Evolutionary conservation across 352 stramenopile genomes (phyloP), one percentile per base, ranked within the genome.

Genomic region (Globisporangium okanoganense): DNA sequence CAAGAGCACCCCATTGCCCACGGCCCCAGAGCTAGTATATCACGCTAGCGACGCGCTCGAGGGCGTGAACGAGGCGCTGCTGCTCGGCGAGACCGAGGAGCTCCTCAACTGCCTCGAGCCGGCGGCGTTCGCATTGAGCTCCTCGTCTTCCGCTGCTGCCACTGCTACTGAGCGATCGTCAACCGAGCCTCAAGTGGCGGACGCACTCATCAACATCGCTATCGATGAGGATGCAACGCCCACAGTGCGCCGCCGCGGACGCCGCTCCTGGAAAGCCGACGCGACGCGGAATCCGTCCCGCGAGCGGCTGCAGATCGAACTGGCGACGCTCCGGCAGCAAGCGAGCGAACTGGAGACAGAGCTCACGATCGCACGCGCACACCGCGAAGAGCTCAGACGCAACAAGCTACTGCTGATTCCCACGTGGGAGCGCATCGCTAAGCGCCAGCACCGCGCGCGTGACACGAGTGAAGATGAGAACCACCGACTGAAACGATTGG

Each of bases 31-130:
- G 12, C 22, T 12, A 20, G n/a, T 6, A 3, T 20, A 4, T 10
- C 24, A 24, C 2, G 24, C 24, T 8, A 40, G 35, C 24, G 16
- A 24, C 29, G 7, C n/a, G 3, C 18, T 40, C 31, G 56, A 62
- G 3, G 56, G 48, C 16, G 33, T 62, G 24, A 48, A 55, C 25
- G 56, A 62, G 44, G 44, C 56, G 44, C 44, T 56, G 36, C 47
- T 62, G 35, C 47, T 62, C 44, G 56, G 27, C 2, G 56, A 62
- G 35, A 56, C 56, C 29, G 56, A 62, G 25, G 45, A 54, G 24
- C 56, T 62, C n/a, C 44, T 62, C 56, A 31, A 35, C 35, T 62
- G 44, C 31, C 44, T 62, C 29, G 56, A 62, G 31, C 56, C 56
- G 2, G 40, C 56, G 22, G 56, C 56, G 47, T 62, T 62, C 24